Evolutionary conservation across 371 early-diverging fungal genomes (phyloP), one percentile per base, ranked within the genome.

Genomic region (Mortierella sp.): DNA sequence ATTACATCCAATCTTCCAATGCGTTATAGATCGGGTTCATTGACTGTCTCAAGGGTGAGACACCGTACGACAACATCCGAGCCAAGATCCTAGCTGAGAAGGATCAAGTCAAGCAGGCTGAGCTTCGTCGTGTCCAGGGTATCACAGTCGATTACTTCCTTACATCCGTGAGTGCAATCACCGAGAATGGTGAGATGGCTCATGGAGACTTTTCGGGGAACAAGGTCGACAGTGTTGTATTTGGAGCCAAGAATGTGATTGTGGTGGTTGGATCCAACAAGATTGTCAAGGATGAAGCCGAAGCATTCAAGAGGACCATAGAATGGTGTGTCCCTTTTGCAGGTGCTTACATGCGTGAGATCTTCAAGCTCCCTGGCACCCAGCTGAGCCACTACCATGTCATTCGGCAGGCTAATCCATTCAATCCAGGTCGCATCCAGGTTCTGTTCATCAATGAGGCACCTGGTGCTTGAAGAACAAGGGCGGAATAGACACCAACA

Each of bases 261-360:
- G 52, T 81, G 17, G 79, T 81, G 13, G 64, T 64, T 21, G 81
- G 81, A 27, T 60, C 79, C 44, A 77, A 81, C 60, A 81, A 81
- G 66, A 81, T 81, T 47, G 81, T 81, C 41, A 71, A 80, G 57
- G 69, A 74, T 54, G 62, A 67, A 41, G 64, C 52, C 1, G 81
- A 71, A 47, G 80, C 79, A 4, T 48, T 21, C 21, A 67, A 81
- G 67, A 57, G 81, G 14, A 60, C 57, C 14, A 19, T 14, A 5
- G 72, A 81, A 46, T 79, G 58, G 64, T 57, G 64, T 31, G 27
- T 77, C 19, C 69, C 78, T n/a, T 37, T 61, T 13, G 79, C 79
- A 29, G 27, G 60, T 29, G 81, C 81, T 16, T 80, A 48, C 27
- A 45, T 62, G 3, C 57, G 81, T 39, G 65, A 71, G 57, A 63